These are phyloP conservation scores for Colletotrichum simmondsii DNA, from an alignment of 2,329 filamentous ascomycete genomes.

Conservation along the genomic window DNA sequence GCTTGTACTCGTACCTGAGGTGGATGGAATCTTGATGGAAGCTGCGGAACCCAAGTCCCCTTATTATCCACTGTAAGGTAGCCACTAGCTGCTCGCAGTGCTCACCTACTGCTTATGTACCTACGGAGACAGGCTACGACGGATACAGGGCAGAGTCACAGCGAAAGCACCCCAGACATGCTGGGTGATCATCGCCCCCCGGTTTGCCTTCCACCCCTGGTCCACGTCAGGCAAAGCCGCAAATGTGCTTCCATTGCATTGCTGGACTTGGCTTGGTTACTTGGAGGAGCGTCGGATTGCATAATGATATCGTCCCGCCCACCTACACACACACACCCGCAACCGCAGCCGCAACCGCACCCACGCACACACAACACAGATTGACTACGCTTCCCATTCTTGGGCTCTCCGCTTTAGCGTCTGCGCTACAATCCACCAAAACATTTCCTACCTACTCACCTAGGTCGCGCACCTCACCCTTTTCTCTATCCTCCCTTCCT, in stretches of 20 bases:
- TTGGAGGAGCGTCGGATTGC: not conserved
- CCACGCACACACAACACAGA: slow-evolving; percentile 1
- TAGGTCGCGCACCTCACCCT: not conserved
- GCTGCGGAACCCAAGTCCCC: slow-evolving; percentile 8
- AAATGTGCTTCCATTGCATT: not conserved
- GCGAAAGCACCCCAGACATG: not conserved
- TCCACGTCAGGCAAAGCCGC: not conserved
- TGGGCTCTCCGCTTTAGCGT: not conserved
- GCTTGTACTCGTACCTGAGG: slow-evolving; percentile 4
- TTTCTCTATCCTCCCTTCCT: not conserved
- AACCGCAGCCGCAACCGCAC: too few species aligned
- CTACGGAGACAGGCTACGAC: too few species aligned
- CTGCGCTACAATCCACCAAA: not conserved
- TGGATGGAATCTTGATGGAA: slow-evolving; percentile 28
- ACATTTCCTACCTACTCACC: not conserved
- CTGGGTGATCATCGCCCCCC: not conserved
- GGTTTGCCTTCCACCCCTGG: not conserved
- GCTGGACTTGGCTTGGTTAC: not conserved
- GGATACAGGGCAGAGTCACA: not conserved
- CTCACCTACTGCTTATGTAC: too few species aligned
- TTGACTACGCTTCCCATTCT: not conserved
- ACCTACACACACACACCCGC: not conserved
- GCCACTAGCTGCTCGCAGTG: not conserved
- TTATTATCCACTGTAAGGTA: not conserved
- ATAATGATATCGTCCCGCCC: slow-evolving; percentile 17